Base-by-base conservation (phyloP, 352 stramenopile species). In the Phytophthora pseudosyringae region DNA sequence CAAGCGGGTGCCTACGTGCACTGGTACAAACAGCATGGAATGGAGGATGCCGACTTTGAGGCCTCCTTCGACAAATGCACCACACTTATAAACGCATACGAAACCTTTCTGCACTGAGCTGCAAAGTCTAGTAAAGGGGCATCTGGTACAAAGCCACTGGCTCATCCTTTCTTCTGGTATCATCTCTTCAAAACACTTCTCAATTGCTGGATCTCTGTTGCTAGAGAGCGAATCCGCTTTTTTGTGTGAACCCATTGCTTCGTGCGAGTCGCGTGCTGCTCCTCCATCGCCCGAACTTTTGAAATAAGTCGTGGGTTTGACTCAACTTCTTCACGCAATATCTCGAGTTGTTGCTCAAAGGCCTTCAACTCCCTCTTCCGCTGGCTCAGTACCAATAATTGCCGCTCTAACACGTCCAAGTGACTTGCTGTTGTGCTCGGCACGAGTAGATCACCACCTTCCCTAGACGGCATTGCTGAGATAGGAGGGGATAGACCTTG, bases 1-100 rank as follows among this genome's bases (percentile, higher is more conserved):
- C 29, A 71, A 2, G 76, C 69, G 0, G 64, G 66, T 3, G 80
- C 80, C 4, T 89, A 89, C 61, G 58, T 75, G 0, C 80, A 89
- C 64, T 89, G 80, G 80, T 89, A 86, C 44, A 78, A 77, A 50
- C 78, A 89, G 43, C 67, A 84, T 43, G 80, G 80, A 13, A 67
- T 89, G 18, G 78, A 89, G 54, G 69, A 88, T 38, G 64, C 39
- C 13, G 67, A 82, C 3, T 88, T 89, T 46, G 54, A 83, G 10
- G 29, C 26, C 25, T 76, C 80, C 0, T 89, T 89, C 25, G 69
- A 83, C 6, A 53, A 68, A 5, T 78, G 68, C 44, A 36, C 46
- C 8, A 52, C 65, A n/a, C 73, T 89, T 11, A 65, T 86, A 46
- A 46, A 36, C n/a, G 52, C 68, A 43, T 89, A 89, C 38, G 64